These are phyloP conservation scores for Cokeromyces recurvatus DNA, from an alignment of 371 early-diverging fungal genomes.

Conservation along the genomic window DNA sequence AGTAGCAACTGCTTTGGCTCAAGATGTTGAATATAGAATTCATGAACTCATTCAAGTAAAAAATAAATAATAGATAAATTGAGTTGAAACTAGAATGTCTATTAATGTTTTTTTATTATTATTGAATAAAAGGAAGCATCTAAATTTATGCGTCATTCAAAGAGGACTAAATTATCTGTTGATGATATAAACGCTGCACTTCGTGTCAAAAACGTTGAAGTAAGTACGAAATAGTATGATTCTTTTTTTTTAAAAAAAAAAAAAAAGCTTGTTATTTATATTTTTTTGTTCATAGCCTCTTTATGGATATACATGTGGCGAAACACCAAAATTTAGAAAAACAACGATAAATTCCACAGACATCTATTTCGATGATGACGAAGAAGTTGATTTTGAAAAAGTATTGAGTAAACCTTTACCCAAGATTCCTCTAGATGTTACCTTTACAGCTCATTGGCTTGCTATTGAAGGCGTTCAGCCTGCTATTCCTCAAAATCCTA, in stretches of 20 bases:
- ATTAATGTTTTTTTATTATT: too few species aligned
- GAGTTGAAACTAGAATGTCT: too few species aligned
- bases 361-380: slow-evolving; percentile 95
- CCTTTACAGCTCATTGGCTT: slow-evolving; percentile 96
- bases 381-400: slow-evolving; percentile 95
- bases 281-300: slow-evolving; percentile 61
- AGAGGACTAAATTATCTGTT: slow-evolving; percentile 81
- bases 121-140: slow-evolving; percentile 90
- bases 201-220: slow-evolving; percentile 94
- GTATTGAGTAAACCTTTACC: slow-evolving; percentile 91
- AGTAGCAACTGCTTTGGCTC: slow-evolving; percentile 83
- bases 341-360: slow-evolving; percentile 60
- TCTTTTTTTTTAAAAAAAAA: too few species aligned
- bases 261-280: background rate
- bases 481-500: slow-evolving; percentile 97
- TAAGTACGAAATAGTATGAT: slow-evolving; percentile 20
- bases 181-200: slow-evolving; percentile 97
- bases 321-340: slow-evolving; percentile 71
- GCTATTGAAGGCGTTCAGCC: slow-evolving; percentile 99
- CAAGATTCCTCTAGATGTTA: slow-evolving; percentile 86
- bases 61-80: background rate
- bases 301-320: slow-evolving; percentile 89
- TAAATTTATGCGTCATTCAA: slow-evolving; percentile 98
- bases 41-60: slow-evolving; percentile 91
- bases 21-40: slow-evolving; percentile 97